Conservation (phyloP, 345 rosid genomes). For the Isatis tinctoria region DNA sequence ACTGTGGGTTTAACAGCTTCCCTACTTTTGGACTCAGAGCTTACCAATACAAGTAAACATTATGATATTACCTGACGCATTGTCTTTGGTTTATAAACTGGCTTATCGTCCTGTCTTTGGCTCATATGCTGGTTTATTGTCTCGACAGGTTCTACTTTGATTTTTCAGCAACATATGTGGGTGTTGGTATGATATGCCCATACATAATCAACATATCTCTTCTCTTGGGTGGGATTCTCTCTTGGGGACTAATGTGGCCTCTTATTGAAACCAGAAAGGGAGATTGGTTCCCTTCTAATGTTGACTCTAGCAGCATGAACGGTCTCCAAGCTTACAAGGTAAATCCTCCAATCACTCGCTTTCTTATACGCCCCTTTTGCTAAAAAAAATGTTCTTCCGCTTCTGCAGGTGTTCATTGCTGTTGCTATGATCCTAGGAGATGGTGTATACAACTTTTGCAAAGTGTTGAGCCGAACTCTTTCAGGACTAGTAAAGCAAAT, state of each 20-base stretch:
- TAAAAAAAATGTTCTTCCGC: neutral
- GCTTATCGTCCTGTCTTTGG: neutral
- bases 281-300: slow-evolving; percentile 55
- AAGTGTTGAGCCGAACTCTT: slow-evolving; percentile 50
- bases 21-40: slow-evolving; percentile 82
- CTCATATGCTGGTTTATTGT: neutral
- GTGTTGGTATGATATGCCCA: slow-evolving; percentile 94
- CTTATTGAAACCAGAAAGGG: slow-evolving; percentile 62
- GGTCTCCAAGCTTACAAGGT: slow-evolving; percentile 87
- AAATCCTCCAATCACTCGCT: neutral
- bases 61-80: neutral
- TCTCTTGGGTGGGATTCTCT: slow-evolving; percentile 70
- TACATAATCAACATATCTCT: slow-evolving; percentile 77
- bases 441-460: slow-evolving; percentile 64
- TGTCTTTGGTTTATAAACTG: neutral
- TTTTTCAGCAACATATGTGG: slow-evolving; percentile 84
- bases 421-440: slow-evolving; percentile 93
- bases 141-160: slow-evolving; percentile 75
- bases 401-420: slow-evolving; percentile 61
- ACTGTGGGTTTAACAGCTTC: slow-evolving; percentile 71
- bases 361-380: neutral
- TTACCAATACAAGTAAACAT: slow-evolving; percentile 42
- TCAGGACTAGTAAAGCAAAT: slow-evolving; percentile 29
- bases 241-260: slow-evolving; percentile 95
- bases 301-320: slow-evolving; percentile 48